Conservation (phyloP, 2,329 filamentous ascomycete genomes). For the Hirsutella minnesotensis region DNA sequence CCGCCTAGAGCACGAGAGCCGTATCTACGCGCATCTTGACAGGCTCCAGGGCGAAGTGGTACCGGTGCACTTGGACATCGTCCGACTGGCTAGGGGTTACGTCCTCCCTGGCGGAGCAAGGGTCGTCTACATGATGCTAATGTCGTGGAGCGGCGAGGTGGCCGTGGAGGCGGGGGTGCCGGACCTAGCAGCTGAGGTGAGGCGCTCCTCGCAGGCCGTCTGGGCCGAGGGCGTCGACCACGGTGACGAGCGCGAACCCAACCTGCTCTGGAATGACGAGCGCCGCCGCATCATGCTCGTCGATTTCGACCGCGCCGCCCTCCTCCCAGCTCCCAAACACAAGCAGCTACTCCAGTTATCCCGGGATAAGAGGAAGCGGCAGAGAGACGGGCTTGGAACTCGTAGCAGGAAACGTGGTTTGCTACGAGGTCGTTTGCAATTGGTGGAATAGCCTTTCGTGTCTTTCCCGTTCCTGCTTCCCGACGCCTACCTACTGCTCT, state of each 20-base stretch:
- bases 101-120: constrained; percentile 7
- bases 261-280: too few relatives aligned
- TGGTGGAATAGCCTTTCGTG: background rate
- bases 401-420: background rate
- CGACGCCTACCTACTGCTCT: too few relatives aligned
- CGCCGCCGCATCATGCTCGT: too few relatives aligned
- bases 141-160: constrained; percentile 11
- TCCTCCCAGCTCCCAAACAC: background rate
- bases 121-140: constrained; percentile 12
- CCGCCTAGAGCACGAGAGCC: too few relatives aligned
- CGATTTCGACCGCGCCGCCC: too few relatives aligned
- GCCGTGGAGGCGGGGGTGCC: background rate
- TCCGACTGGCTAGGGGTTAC: background rate
- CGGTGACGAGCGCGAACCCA: constrained; percentile 7
- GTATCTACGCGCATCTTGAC: constrained; percentile 9
- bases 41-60: constrained; percentile 9
- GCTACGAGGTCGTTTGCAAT: background rate
- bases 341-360: background rate
- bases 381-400: background rate
- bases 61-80: background rate
- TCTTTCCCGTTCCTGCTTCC: too few relatives aligned
- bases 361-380: background rate
- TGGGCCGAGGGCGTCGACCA: constrained; percentile 8
- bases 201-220: constrained; percentile 2
- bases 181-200: background rate